Percentiles rank a stretch among this genome's conserved stretches.
phyloP scores from a whole-genome alignment of 257 asterid genomes.

The Linderniella brevidens region DNA sequence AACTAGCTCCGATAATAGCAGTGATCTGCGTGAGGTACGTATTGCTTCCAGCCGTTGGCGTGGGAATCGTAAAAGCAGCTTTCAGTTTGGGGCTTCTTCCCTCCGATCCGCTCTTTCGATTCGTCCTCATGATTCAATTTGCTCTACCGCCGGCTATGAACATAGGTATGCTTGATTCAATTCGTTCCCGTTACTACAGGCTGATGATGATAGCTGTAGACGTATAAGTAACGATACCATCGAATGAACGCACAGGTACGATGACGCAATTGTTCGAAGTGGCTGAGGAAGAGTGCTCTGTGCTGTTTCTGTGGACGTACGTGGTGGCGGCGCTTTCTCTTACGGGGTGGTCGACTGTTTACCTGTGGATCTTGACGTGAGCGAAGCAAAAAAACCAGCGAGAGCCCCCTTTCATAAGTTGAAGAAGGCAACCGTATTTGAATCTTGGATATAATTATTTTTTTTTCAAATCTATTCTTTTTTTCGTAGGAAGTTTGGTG shows the following conservation, averaged over 20 bases:
- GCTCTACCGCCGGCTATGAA: conserved; percentile 88
- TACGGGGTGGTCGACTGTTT: conserved; percentile 74
- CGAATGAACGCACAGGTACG: conserved; percentile 35
- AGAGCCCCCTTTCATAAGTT: no score
- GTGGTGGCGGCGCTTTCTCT: conserved; percentile 57
- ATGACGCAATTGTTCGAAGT: conserved; percentile 84
- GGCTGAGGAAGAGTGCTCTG: conserved; percentile 83
- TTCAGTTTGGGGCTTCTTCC: conserved; percentile 53
- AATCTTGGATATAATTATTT: no score
- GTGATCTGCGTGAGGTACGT: conserved; percentile 47
- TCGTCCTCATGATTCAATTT: conserved; percentile 71
- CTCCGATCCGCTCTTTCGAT: conserved; percentile 67
- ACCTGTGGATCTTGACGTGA: conserved; percentile 73
- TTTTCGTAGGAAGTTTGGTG: no score
- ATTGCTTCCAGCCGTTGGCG: conserved; percentile 56
- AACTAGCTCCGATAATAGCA: conserved; percentile 19
- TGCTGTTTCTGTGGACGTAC: conserved; percentile 78
- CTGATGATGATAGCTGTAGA: neutral
- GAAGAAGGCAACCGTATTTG: no score
- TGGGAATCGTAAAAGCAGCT: conserved; percentile 55
- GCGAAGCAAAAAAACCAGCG: no score
- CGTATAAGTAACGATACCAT: neutral
- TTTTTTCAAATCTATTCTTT: no score
- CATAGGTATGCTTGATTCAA: conserved; percentile 25
- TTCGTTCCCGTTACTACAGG: neutral